Evolutionary conservation across 1,284 basidiomycete genomes (phyloP).

Genomic region (Ustilago shanxiensis): DNA sequence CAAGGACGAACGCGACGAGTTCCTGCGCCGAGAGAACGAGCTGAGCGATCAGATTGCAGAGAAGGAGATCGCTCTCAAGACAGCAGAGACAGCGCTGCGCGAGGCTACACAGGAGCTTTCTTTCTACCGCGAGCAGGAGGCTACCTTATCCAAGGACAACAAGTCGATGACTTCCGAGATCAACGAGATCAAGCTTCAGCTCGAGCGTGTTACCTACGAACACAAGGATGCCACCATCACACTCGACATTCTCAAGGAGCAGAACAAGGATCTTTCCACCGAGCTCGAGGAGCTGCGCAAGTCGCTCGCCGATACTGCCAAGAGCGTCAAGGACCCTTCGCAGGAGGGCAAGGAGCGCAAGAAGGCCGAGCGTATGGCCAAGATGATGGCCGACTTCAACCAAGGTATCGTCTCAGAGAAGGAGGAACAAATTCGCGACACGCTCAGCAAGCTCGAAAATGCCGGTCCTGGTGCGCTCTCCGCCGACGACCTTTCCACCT

Average conservation of each 20-base stretch:
- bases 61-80: conserved; percentile 73
- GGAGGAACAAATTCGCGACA: conserved; percentile 87
- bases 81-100: conserved; percentile 65
- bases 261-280: conserved; percentile 85
- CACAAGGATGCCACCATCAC: conserved; percentile 94
- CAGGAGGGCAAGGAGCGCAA: conserved; percentile 97
- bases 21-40: conserved; percentile 95
- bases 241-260: conserved; percentile 96
- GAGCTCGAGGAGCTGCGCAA: conserved; percentile 86
- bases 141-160: conserved; percentile 57
- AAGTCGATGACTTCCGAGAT: conserved; percentile 74
- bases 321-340: conserved; percentile 72
- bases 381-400: conserved; percentile 97
- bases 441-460: conserved; percentile 83
- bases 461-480: conserved; percentile 70
- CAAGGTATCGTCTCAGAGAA: conserved; percentile 88
- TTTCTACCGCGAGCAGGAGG: conserved; percentile 87
- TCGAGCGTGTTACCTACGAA: conserved; percentile 93
- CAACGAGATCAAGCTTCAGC: conserved; percentile 89
- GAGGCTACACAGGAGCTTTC: conserved; percentile 80
- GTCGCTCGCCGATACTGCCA: conserved; percentile 49
- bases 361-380: conserved; percentile 99
- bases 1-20: conserved; percentile 97
- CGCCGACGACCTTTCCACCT: conserved; percentile 81
- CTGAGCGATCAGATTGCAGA: conserved; percentile 92